Conservation (phyloP, 164 flowering plant genomes). For the Nymphaea colorata region DNA sequence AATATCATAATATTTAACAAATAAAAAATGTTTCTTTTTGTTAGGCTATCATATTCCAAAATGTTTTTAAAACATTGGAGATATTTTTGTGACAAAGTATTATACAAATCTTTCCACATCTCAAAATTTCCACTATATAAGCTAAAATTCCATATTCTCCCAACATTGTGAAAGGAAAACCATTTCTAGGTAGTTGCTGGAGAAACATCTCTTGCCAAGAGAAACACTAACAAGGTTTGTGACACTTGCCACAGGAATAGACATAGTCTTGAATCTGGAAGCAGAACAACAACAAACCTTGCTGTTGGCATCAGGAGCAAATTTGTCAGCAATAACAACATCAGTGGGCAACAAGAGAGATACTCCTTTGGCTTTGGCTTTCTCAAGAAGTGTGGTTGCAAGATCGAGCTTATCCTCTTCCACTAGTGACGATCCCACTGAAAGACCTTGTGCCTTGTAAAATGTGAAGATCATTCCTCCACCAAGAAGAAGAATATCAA, state of each 20-base stretch:
- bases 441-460: slow-evolving; percentile 72
- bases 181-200: neutral
- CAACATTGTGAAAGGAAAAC: neutral
- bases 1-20: too few species aligned
- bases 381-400: slow-evolving; percentile 64
- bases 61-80: too few species aligned
- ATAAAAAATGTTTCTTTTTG: too few species aligned
- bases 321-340: slow-evolving; percentile 75
- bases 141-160: neutral
- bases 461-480: slow-evolving; percentile 94
- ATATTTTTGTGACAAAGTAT: too few species aligned
- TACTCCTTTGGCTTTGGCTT: slow-evolving; percentile 77
- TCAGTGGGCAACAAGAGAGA: slow-evolving; percentile 73
- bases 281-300: slow-evolving; percentile 31
- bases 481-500: slow-evolving; percentile 60
- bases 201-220: neutral
- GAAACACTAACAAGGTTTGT: neutral
- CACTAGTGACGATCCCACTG: slow-evolving; percentile 82
- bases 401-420: slow-evolving; percentile 85
- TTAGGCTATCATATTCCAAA: too few species aligned
- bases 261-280: neutral
- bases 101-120: too few species aligned
- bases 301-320: slow-evolving; percentile 78
- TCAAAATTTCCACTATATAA: too few species aligned
- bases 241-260: neutral